Evolutionary conservation across 768 basidiomycete species (phyloP).

Genomic region (Termitomyces sp.): DNA sequence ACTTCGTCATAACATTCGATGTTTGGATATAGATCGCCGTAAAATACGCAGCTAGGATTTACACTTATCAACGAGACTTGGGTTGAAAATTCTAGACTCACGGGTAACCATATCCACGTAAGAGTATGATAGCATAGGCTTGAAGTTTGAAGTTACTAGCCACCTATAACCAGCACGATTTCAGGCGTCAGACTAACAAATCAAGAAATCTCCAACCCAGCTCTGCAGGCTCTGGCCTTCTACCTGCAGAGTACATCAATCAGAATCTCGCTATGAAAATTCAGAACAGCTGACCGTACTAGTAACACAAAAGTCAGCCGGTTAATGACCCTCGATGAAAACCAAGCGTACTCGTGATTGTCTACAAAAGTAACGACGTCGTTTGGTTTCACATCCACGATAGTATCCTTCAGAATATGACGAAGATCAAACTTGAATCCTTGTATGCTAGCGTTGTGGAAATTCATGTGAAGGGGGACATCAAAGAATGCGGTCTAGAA

Average conservation of each 20-base stretch:
- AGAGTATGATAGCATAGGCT: conserved; percentile 75
- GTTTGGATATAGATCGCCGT: conserved; percentile 77
- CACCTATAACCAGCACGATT: conserved; percentile 39
- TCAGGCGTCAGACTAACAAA: background rate
- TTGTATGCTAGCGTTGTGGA: conserved; percentile 68
- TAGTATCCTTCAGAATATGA: conserved; percentile 60
- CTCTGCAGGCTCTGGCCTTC: conserved; percentile 74
- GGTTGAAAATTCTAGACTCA: conserved; percentile 29
- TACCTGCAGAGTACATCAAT: conserved; percentile 25
- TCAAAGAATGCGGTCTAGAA: conserved; percentile 83
- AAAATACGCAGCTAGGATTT: conserved; percentile 72
- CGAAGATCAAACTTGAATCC: conserved; percentile 71
- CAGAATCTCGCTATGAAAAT: background rate
- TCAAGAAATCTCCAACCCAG: conserved; percentile 48
- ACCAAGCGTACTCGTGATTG: conserved; percentile 71
- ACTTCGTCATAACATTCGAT: conserved; percentile 55
- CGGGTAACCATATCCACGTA: conserved; percentile 70
- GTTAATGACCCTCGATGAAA: background rate
- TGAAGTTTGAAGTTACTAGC: conserved; percentile 67
- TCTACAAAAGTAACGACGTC: conserved; percentile 91
- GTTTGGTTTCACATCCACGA: conserved; percentile 61
- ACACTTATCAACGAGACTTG: background rate
- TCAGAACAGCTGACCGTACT: conserved; percentile 51
- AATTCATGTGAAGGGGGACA: conserved; percentile 82
- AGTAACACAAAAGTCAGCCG: background rate